A percentile compares a stretch with the other conserved stretches of the same genome.
phyloP scores from a whole-genome alignment of 306 rosid genomes.

The Malus asiatica region DNA sequence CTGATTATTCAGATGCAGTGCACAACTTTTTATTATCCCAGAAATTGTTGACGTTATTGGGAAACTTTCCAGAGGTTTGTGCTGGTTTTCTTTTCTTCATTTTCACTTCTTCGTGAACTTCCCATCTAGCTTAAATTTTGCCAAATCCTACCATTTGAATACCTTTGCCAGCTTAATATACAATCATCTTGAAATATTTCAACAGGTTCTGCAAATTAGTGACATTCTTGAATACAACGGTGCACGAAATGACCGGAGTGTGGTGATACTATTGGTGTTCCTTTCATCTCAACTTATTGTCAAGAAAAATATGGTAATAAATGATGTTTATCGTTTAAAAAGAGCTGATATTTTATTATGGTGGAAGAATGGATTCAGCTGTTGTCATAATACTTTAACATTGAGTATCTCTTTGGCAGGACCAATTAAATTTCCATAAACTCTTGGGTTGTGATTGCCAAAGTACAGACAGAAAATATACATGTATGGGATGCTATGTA shows the following conservation, averaged over 20 bases:
- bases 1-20: slow-evolving; percentile 69
- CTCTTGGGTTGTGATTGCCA: slow-evolving; percentile 59
- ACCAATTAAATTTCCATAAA: slow-evolving; percentile 76
- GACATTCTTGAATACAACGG: slow-evolving; percentile 77
- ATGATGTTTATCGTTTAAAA: no score
- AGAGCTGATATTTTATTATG: background rate
- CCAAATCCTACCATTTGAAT: background rate
- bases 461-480: slow-evolving; percentile 37
- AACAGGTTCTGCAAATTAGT: slow-evolving; percentile 83
- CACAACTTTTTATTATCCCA: slow-evolving; percentile 83
- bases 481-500: slow-evolving; percentile 32
- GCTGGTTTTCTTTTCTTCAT: background rate
- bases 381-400: slow-evolving; percentile 2
- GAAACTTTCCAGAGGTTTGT: slow-evolving; percentile 91
- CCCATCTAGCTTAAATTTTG: background rate
- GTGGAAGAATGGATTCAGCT: background rate
- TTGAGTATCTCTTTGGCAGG: slow-evolving; percentile 30
- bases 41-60: slow-evolving; percentile 61
- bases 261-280: slow-evolving; percentile 78
- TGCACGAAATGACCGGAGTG: slow-evolving; percentile 69
- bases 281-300: slow-evolving; percentile 79
- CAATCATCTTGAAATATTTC: background rate
- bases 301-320: slow-evolving; percentile 75
- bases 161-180: background rate
- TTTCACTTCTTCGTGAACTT: background rate